phyloP scores from a whole-genome alignment of 768 basidiomycete genomes.

The Amanita rimosa region DNA sequence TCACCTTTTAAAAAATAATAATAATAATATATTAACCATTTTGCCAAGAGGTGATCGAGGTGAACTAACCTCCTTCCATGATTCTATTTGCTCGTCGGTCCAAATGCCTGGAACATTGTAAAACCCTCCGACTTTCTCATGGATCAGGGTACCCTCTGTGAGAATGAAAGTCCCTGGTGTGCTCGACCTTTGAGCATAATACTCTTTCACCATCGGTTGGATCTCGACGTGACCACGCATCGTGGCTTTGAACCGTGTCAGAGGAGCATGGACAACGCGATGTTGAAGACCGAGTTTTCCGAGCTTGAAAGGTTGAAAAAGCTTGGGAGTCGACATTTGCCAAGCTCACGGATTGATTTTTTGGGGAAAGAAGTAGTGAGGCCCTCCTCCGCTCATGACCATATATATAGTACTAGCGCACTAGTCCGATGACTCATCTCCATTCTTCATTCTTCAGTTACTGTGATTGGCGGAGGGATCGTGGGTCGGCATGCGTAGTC shows the following conservation, averaged over 20 bases:
- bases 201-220: constrained; percentile 24
- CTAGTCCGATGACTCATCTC: too few relatives aligned
- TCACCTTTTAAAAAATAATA: not conserved
- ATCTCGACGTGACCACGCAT: constrained; percentile 23
- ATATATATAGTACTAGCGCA: too few relatives aligned
- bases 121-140: constrained; percentile 30
- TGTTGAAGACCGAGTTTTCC: constrained; percentile 32
- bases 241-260: constrained; percentile 33
- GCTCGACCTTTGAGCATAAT: constrained; percentile 35
- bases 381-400: too few relatives aligned
- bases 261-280: constrained; percentile 41
- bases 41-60: too few relatives aligned
- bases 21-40: not conserved
- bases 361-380: too few relatives aligned
- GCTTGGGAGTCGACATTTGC: constrained; percentile 12
- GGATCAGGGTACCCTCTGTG: constrained; percentile 40
- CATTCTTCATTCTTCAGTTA: too few relatives aligned
- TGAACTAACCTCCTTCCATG: constrained; percentile 28
- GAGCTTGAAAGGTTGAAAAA: constrained; percentile 37
- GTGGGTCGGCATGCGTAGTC: too few relatives aligned
- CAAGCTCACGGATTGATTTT: too few relatives aligned
- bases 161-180: constrained; percentile 39
- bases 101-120: constrained; percentile 44
- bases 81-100: constrained; percentile 37
- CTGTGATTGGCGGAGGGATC: too few relatives aligned